phyloP scores from a whole-genome alignment of 1,284 basidiomycete species.

The Boletus semigastroideus region DNA sequence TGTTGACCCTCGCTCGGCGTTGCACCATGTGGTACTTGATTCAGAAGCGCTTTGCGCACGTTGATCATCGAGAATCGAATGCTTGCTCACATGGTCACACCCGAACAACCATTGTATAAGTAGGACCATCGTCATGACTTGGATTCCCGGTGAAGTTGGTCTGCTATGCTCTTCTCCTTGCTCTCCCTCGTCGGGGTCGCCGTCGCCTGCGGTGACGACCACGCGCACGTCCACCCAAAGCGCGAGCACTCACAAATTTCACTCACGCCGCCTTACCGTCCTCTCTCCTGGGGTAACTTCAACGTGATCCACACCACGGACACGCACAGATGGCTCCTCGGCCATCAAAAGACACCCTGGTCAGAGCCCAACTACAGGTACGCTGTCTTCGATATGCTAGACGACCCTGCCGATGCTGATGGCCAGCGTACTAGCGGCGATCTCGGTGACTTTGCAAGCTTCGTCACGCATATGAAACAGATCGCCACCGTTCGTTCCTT shows the following conservation, averaged over 20 bases:
- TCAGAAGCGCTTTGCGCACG: not conserved
- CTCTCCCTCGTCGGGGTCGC: conserved; percentile 21
- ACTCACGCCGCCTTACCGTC: conserved; percentile 55
- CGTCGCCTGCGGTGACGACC: conserved; percentile 24
- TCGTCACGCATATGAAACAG: conserved; percentile 78
- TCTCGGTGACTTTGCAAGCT: conserved; percentile 79
- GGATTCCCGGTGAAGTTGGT: not conserved
- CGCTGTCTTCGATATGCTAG: conserved; percentile 8
- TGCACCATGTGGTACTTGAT: not conserved
- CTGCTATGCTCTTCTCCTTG: conserved; percentile 18
- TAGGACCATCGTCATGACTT: not conserved
- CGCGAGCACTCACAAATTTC: conserved; percentile 44
- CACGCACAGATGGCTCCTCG: conserved; percentile 78
- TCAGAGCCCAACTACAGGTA: conserved; percentile 77
- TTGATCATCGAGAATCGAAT: too few relatives aligned
- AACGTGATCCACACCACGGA: conserved; percentile 80
- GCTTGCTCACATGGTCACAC: too few relatives aligned
- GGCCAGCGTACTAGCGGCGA: conserved; percentile 54
- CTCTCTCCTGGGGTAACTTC: conserved; percentile 75
- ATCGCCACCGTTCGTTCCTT: conserved; percentile 51
- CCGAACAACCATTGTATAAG: not conserved
- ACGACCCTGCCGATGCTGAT: conserved; percentile 5
- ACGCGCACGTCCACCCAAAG: conserved; percentile 38
- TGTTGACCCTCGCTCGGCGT: not conserved
- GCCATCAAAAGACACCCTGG: conserved; percentile 66